Evolutionary conservation across 305 asterid species (phyloP).

Genomic region (Fraxinus baroniana): DNA sequence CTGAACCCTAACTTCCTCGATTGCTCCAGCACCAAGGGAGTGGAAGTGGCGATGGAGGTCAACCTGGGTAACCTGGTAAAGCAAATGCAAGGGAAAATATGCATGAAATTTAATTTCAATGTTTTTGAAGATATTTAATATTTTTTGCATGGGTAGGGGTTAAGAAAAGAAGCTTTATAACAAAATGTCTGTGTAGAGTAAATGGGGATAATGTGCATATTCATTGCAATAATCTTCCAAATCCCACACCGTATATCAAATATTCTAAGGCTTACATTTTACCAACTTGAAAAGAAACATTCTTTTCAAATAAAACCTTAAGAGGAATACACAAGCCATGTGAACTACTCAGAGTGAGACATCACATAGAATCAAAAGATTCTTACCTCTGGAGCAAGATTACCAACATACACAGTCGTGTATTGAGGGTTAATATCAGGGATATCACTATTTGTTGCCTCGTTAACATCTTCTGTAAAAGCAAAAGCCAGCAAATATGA

Average conservation of each 20-base stretch:
- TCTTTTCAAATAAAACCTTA: background rate
- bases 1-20: constrained; percentile 86
- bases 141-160: background rate
- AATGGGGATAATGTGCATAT: background rate
- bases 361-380: background rate
- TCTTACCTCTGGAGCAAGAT: constrained; percentile 86
- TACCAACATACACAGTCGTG: constrained; percentile 89
- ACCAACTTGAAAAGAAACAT: background rate
- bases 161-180: background rate
- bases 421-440: constrained; percentile 87
- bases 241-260: background rate
- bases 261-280: background rate
- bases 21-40: constrained; percentile 83
- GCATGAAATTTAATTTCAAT: background rate
- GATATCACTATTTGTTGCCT: constrained; percentile 63
- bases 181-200: background rate
- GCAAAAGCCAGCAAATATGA: background rate
- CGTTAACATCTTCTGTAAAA: constrained; percentile 70
- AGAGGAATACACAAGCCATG: background rate
- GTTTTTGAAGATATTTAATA: background rate
- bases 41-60: constrained; percentile 88
- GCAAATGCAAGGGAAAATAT: background rate
- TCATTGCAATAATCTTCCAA: background rate
- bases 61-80: constrained; percentile 64
- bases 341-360: background rate